Percentiles rank a stretch among this genome's conserved stretches.
These are phyloP conservation scores for Daldinia vernicosa DNA, from an alignment of 495 filamentous ascomycete genomes.

Conservation along the genomic window DNA sequence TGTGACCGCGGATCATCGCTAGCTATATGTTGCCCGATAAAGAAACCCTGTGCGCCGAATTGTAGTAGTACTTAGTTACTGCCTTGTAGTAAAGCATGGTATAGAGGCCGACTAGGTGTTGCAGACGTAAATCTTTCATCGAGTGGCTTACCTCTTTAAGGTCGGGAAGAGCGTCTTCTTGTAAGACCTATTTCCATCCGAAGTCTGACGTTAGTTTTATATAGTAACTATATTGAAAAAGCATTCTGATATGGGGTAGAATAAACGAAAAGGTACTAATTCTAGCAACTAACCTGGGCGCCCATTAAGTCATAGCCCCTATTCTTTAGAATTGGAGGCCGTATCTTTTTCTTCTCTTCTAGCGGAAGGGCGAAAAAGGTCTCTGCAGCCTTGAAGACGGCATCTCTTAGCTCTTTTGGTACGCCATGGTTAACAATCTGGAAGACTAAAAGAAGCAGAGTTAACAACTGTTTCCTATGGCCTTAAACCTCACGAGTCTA, in stretches of 20 bases:
- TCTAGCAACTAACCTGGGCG: slow-evolving; percentile 47
- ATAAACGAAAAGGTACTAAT: background rate
- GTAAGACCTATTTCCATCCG: slow-evolving; percentile 45
- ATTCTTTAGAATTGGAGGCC: slow-evolving; percentile 52
- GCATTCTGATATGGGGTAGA: background rate
- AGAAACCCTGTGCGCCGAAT: slow-evolving; percentile 48
- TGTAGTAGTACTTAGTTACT: background rate
- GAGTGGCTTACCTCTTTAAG: slow-evolving; percentile 48
- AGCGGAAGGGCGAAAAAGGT: slow-evolving; percentile 59
- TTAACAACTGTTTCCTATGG: background rate
- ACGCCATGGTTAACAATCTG: slow-evolving; percentile 58
- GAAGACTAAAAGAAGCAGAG: slow-evolving; percentile 49
- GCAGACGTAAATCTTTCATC: background rate
- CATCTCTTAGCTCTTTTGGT: slow-evolving; percentile 45
- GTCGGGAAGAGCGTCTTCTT: slow-evolving; percentile 57
- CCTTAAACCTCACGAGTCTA: background rate
- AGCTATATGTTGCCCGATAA: slow-evolving; percentile 59
- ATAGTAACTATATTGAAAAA: background rate
- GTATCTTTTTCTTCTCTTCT: slow-evolving; percentile 57
- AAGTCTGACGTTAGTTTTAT: slow-evolving; percentile 6
- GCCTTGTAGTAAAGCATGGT: background rate
- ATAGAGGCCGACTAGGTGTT: background rate
- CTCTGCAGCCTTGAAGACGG: slow-evolving; percentile 53
- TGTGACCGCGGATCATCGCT: slow-evolving; percentile 52
- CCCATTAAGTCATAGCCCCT: slow-evolving; percentile 62